Base-by-base conservation (phyloP, 176 grass and related monocot species). In the Tillandsia leiboldiana region DNA sequence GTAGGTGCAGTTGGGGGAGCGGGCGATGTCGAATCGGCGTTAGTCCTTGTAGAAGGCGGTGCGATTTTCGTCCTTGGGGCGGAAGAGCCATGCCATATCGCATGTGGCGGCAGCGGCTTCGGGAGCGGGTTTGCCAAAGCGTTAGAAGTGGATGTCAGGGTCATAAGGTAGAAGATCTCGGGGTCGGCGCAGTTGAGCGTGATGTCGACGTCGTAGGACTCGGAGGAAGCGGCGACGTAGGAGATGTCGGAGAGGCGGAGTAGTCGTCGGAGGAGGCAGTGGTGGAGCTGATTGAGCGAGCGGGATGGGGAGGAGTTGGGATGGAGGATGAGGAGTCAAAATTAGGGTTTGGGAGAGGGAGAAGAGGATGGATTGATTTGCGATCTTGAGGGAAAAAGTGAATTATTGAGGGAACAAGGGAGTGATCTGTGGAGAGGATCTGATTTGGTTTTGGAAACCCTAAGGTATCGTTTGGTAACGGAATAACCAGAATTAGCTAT, bases 61-160 rank as follows among this genome's bases (percentile, higher is more conserved):
- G 22, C 65, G 68, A 24, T 18, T 70, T 9, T 70, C 71, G 11
- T 62, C 20, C 51, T 79, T 79, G 27, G 69, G 83, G 77, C 69
- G 81, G 76, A 85, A 83, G 50, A 54, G 84, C 87, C 87, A 87
- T 22, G 91, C 87, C 87, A 95, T 95, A 75, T 95, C 84, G 27
- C 87, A 95, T 20, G 80, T 82, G 24, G 24, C 24, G 24, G 1
- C 24, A 24, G 62, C 62, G 28, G 85, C 72, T 56, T 78, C 80
- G 51, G 49, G n/a, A 57, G 73, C 71, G 29, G 83, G 83, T 33
- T 88, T 77, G 51, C 86, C 90, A 28, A 89, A 94, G 68, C 80
- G 86, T 50, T 87, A 78, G 59, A 94, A 94, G 69, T 89, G 90
- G 65, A 94, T 73, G 50, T 82, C 80, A 10, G 76, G 83, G 70